Percentiles rank a stretch among this genome's conserved stretches.
These are phyloP conservation scores for Lipomyces kockii DNA, from an alignment of 805 yeast species.

Conservation along the genomic window DNA sequence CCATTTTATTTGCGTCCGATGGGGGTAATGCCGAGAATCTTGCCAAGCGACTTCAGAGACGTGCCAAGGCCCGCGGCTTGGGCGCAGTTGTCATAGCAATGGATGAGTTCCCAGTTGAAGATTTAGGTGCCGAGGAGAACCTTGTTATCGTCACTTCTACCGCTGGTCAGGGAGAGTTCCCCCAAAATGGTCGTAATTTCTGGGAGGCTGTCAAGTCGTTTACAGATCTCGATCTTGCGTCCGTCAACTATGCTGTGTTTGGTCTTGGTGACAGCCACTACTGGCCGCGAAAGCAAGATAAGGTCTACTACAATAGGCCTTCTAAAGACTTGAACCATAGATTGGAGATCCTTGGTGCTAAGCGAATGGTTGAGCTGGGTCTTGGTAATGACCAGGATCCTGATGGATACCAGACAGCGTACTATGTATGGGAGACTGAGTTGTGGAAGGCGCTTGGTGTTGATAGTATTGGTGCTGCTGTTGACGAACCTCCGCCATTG, in stretches of 20 bases:
- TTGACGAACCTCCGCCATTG: slow-evolving; percentile 86
- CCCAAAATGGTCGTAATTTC: slow-evolving; percentile 75
- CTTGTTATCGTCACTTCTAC: slow-evolving; percentile 74
- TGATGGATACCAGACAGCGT: slow-evolving; percentile 91
- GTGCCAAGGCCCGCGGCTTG: slow-evolving; percentile 80
- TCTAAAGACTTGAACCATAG: slow-evolving; percentile 71
- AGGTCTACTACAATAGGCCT: slow-evolving; percentile 92
- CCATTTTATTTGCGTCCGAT: slow-evolving; percentile 86
- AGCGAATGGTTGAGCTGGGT: slow-evolving; percentile 73
- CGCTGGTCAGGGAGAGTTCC: slow-evolving; percentile 87
- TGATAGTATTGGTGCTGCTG: slow-evolving; percentile 75
- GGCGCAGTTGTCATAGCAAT: slow-evolving; percentile 67
- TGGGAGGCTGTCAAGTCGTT: slow-evolving; percentile 72
- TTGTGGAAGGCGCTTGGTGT: slow-evolving; percentile 91
- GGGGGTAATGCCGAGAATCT: slow-evolving; percentile 86
- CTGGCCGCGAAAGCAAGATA: slow-evolving; percentile 98
- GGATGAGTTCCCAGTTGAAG: slow-evolving; percentile 76
- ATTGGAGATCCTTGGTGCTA: slow-evolving; percentile 72
- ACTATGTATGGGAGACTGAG: slow-evolving; percentile 79
- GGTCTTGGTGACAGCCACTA: slow-evolving; percentile 84
- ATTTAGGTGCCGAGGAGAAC: slow-evolving; percentile 69
- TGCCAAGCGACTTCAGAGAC: slow-evolving; percentile 74
- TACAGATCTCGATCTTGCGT: slow-evolving; percentile 66
- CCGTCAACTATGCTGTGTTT: slow-evolving; percentile 63
- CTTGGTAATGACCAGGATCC: slow-evolving; percentile 98